These are phyloP conservation scores for Streptanthus diversifolius DNA, from an alignment of 345 rosid species.

Conservation along the genomic window DNA sequence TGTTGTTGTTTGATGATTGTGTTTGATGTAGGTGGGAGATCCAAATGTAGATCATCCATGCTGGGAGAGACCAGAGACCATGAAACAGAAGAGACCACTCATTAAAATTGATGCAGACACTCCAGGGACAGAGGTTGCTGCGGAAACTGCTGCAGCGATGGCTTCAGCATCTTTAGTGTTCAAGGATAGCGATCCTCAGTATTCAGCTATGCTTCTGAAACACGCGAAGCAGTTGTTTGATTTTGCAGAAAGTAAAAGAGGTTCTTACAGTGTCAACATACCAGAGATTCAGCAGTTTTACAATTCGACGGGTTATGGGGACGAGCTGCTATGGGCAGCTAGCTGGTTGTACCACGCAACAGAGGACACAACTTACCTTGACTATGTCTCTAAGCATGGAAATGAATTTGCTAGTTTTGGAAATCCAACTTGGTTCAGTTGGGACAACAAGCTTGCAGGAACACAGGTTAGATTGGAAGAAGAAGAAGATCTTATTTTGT, in stretches of 20 bases:
- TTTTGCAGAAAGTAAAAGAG: conserved; percentile 70
- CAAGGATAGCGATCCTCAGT: conserved; percentile 49
- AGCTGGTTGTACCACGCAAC: conserved; percentile 97
- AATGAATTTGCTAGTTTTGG: conserved; percentile 66
- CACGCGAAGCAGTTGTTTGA: conserved; percentile 82
- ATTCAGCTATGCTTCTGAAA: conserved; percentile 69
- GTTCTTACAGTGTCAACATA: conserved; percentile 62
- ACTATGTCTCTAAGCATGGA: conserved; percentile 66
- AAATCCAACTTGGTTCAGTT: conserved; percentile 92
- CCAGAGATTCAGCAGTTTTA: conserved; percentile 64
- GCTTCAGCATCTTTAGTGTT: conserved; percentile 95
- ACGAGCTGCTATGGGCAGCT: conserved; percentile 96
- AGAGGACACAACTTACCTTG: conserved; percentile 62
- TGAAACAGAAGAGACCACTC: conserved; percentile 78
- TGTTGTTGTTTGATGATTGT: conserved; percentile 5
- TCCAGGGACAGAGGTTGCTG: conserved; percentile 96
- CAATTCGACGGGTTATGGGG: conserved; percentile 88
- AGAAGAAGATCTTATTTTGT: background rate
- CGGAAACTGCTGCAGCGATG: conserved; percentile 97
- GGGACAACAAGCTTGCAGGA: conserved; percentile 98
- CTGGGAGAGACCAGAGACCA: conserved; percentile 91
- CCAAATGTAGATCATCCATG: conserved; percentile 70
- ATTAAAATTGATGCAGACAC: conserved; percentile 53
- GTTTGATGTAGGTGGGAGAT: conserved; percentile 71
- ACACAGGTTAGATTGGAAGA: conserved; percentile 54